Base-by-base conservation (phyloP, 1,284 basidiomycete genomes). In the Takashimella koratensis region DNA sequence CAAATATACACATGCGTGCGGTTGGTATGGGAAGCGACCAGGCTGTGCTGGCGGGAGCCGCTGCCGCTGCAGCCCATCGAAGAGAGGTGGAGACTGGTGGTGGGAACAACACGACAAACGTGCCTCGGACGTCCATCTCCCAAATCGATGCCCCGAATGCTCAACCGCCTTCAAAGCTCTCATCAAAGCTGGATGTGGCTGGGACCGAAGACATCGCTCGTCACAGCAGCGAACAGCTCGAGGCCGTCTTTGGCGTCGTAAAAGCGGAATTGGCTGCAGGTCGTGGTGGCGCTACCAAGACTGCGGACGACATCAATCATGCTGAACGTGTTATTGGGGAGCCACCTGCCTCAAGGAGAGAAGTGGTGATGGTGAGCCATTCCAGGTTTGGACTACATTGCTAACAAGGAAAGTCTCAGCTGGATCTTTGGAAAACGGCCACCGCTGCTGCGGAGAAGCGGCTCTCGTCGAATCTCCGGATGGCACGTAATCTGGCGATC, bases 1-100 rank as follows among this genome's bases (percentile, higher is more conserved):
- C 84, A 6, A 88, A 87, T n/a, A 80, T 97, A 43, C 82, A 85
- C 45, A 92, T 96, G 82, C 84, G 91, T 13, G 81, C 87, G 0
- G 75, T 81, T 10, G 83, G 82, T 11, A 83, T 90, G 79, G 82
- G 84, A 21, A 79, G 81, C 46, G 81, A 81, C 60, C 86, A 86
- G 64, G 83, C 87, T 25, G 82, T 86, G 54, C 79, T 88, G 44
- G 87, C 88, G 3, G 89, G 88, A 8, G 83, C 87, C 19, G 89
- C 88, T 22, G 89, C 90, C 11, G 90, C 90, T 13, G 83, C 85
- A 16, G 90, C 88, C 4, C 86, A 90, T 73, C 62, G 62, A 12
- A 58, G 70, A 21, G 73, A 76, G 19, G 27, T 71, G 3, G 58
- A 56, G 12, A 36, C 24, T 25, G 24, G 57, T 25, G 36, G 57